Base-by-base conservation (phyloP, 1,284 basidiomycete genomes). In the Puccinia coronata region DNA sequence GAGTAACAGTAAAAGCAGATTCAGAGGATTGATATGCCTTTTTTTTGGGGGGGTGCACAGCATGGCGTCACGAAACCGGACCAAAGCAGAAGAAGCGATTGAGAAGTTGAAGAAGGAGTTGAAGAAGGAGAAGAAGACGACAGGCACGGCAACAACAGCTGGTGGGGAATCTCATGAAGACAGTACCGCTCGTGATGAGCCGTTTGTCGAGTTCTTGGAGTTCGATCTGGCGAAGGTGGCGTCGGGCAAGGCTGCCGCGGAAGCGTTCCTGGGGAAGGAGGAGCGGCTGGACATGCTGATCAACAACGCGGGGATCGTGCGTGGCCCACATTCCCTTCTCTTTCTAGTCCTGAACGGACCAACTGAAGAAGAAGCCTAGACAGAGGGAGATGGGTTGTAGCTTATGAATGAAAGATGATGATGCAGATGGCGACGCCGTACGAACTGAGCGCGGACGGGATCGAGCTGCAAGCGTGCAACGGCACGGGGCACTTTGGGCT, bases 211-310 rank as follows among this genome's bases (percentile, higher is more conserved):
- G 36, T 86, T 83, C 73, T 43, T 86, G n/a, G 81, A 84, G 61
- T 85, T 86, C 73, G 85, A 86, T 78, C 65, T 86, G 39, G 84
- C 85, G 39, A 83, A 84, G 49, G 82, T 86, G 6, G 81, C 83
- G 18, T 82, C 83, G 0, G 83, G 84, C 1, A 83, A 83, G 49
- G 73, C 82, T 59, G 83, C 85, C 0, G 85, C 85, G 4, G 82
- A 84, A 25, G 81, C 83, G 39, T 83, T 86, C 47, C 41, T 82
- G 14, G 55, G 81, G 0, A 72, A 83, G 69, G 85, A 85, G 59
- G 65, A 83, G 43, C 69, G 84, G 11, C 82, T 86, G 53, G 85
- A 86, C 82, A 86, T 86, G 34, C 70, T 86, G 49, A 82, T 85
- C 76, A 83, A 84, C 82, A 86, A 86, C 55, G 85, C 85, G 28